These are phyloP conservation scores for Tuber borchii DNA, from an alignment of 495 filamentous ascomycete genomes.

Conservation along the genomic window DNA sequence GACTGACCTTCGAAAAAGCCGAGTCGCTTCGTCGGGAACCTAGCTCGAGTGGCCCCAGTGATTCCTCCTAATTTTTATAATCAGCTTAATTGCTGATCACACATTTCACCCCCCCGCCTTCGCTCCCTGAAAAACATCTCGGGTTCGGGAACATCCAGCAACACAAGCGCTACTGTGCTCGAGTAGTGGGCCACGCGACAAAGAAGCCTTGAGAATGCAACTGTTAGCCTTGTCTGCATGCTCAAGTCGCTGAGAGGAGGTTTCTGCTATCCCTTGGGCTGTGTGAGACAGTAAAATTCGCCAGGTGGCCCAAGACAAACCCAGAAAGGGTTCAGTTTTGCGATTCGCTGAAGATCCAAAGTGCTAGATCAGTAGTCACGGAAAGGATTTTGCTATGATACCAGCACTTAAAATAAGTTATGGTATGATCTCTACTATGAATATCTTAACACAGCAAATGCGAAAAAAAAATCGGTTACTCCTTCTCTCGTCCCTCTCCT, in stretches of 20 bases:
- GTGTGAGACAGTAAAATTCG: not conserved
- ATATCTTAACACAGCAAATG: too few relatives aligned
- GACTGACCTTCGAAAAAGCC: not conserved
- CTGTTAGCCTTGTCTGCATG: too few relatives aligned
- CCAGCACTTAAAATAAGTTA: too few relatives aligned
- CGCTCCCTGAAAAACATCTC: not conserved
- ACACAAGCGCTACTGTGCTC: not conserved
- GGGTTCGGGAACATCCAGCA: not conserved
- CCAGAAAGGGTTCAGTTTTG: not conserved
- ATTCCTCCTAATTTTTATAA: not conserved
- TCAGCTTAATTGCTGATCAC: not conserved
- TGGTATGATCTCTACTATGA: too few relatives aligned
- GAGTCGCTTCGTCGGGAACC: not conserved
- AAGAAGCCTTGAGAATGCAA: not conserved
- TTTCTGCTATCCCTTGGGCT: not conserved
- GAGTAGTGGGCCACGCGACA: not conserved
- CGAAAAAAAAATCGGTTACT: too few relatives aligned
- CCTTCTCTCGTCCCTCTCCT: too few relatives aligned
- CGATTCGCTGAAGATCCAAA: not conserved
- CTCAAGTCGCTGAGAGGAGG: not conserved
- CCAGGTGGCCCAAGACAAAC: not conserved
- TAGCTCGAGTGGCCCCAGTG: not conserved
- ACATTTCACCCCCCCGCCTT: not conserved
- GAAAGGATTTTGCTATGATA: not conserved
- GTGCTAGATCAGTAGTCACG: not conserved